These are phyloP conservation scores for Cryptomeria japonica DNA, from an alignment of 75 land plant genomes.

Conservation along the genomic window DNA sequence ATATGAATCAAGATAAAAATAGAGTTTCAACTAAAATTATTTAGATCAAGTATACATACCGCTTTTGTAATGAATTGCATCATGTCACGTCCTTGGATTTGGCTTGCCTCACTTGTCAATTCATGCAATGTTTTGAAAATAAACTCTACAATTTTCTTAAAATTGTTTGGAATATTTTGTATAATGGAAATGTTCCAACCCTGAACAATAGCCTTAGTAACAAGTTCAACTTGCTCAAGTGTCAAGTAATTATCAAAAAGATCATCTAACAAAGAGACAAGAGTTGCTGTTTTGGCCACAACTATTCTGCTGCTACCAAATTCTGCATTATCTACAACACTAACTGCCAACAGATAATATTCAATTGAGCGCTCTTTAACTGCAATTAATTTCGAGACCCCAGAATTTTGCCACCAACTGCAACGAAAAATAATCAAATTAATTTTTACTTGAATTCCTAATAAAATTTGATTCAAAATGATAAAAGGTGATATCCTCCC, in stretches of 20 bases:
- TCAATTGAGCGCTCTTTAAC: background rate
- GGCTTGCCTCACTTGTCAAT: background rate
- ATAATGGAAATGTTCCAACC: background rate
- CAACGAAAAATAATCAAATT: background rate
- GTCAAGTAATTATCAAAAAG: background rate
- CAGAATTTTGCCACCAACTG: background rate
- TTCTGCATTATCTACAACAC: background rate
- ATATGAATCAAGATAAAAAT: background rate
- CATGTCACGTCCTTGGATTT: background rate
- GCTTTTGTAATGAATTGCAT: background rate
- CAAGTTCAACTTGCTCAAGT: background rate
- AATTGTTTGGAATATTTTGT: background rate
- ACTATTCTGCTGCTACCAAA: background rate
- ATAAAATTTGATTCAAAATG: too few species aligned
- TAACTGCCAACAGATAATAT: background rate
- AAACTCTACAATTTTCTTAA: background rate
- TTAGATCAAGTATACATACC: background rate
- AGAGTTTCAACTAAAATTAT: background rate
- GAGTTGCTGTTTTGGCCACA: background rate
- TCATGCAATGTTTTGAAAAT: background rate
- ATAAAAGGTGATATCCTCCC: too few species aligned
- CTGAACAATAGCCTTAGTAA: background rate
- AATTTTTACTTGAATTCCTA: too few species aligned
- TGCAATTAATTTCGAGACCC: background rate
- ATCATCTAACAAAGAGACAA: background rate